These are phyloP conservation scores for Rhododendron henanense DNA, from an alignment of 148 eudicot species.

Conservation along the genomic window DNA sequence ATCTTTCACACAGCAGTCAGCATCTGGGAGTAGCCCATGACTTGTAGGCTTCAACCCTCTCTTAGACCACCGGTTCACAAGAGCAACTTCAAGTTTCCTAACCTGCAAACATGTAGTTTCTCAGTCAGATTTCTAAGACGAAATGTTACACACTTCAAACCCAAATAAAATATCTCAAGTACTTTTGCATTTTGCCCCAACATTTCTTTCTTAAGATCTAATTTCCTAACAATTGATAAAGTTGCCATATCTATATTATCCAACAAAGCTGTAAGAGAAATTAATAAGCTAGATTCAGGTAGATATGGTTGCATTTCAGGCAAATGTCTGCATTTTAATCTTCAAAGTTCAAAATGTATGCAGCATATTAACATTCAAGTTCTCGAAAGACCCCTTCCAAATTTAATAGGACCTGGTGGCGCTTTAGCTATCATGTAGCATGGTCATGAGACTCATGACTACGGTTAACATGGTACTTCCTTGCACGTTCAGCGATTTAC, in stretches of 20 bases:
- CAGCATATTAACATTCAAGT: background rate
- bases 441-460: background rate
- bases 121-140: background rate
- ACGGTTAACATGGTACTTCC: background rate
- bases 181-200: background rate
- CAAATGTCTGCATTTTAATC: background rate
- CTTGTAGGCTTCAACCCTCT: conserved; percentile 45
- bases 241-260: background rate
- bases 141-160: background rate
- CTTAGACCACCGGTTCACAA: conserved; percentile 48
- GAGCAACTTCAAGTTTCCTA: conserved; percentile 58
- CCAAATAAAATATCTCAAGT: background rate
- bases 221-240: background rate
- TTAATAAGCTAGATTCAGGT: background rate
- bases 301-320: background rate
- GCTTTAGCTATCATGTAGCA: background rate
- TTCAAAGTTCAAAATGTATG: background rate
- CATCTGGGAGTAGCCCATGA: conserved; percentile 46
- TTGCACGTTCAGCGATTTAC: background rate
- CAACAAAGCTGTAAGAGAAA: background rate
- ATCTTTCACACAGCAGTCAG: conserved; percentile 31
- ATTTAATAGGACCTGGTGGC: background rate
- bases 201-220: background rate
- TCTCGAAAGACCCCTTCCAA: background rate
- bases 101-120: conserved; percentile 33